These are phyloP conservation scores for Hamigera avellanea DNA, from an alignment of 495 filamentous ascomycete species.

Conservation along the genomic window DNA sequence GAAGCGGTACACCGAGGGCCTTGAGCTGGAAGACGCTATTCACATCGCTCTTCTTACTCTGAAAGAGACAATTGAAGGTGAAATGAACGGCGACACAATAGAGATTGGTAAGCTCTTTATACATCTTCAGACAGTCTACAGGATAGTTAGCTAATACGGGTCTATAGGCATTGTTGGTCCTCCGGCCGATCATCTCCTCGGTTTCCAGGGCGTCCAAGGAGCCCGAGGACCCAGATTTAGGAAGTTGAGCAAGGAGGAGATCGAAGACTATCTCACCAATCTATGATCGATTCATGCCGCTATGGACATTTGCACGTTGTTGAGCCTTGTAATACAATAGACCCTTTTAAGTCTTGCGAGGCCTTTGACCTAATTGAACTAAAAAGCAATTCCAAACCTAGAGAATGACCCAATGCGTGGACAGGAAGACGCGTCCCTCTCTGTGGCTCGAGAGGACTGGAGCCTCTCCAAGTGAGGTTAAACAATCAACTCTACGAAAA, in stretches of 20 bases:
- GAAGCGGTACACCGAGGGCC: constrained; percentile 93
- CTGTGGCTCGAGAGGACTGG: no score
- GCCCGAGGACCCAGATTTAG: constrained; percentile 86
- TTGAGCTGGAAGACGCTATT: constrained; percentile 96
- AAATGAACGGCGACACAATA: constrained; percentile 98
- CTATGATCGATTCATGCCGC: constrained; percentile 40
- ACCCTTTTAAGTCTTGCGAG: constrained; percentile 14
- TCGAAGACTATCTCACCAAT: constrained; percentile 98
- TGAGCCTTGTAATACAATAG: constrained; percentile 17
- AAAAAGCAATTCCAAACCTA: no score
- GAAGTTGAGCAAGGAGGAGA: constrained; percentile 93
- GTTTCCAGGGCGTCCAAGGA: constrained; percentile 84
- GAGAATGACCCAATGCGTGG: no score
- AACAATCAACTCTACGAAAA: no score
- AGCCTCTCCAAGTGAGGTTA: no score
- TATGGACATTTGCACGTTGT: constrained; percentile 2
- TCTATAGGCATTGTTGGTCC: constrained; percentile 86
- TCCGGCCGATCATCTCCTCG: constrained; percentile 83
- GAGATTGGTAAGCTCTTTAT: constrained; percentile 67
- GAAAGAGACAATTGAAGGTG: constrained; percentile 98
- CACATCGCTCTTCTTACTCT: constrained; percentile 95
- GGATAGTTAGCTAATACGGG: constrained; percentile 23
- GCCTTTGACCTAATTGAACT: no score
- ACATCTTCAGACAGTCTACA: not conserved
- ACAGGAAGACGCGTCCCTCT: no score